Evolutionary conservation across 2,329 filamentous ascomycete species (phyloP).

Genomic region (Aspergillus brasiliensis): DNA sequence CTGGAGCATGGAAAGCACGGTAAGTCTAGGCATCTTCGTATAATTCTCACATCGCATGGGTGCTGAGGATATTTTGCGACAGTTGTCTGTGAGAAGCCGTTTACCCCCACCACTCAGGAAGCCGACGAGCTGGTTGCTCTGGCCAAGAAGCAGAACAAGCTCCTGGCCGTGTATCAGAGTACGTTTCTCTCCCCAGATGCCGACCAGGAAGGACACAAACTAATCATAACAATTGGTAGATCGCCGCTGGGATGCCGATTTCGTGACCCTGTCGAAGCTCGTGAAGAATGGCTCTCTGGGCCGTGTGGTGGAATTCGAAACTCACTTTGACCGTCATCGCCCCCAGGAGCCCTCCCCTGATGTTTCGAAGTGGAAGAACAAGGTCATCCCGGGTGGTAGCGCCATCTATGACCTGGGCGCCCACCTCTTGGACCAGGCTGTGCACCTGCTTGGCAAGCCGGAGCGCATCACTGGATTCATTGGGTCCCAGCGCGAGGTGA

Average conservation of each 20-base stretch:
- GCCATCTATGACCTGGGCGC: slow-evolving; percentile 74
- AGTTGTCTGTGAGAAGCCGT: slow-evolving; percentile 81
- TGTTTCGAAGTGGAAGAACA: slow-evolving; percentile 65
- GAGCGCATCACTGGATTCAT: slow-evolving; percentile 68
- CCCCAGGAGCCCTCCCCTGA: slow-evolving; percentile 53
- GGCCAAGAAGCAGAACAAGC: slow-evolving; percentile 53
- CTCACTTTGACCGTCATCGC: slow-evolving; percentile 77
- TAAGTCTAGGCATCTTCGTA: slow-evolving; percentile 17
- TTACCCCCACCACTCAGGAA: slow-evolving; percentile 70
- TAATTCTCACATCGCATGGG: background rate
- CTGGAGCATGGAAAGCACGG: slow-evolving; percentile 71
- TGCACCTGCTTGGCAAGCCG: slow-evolving; percentile 70
- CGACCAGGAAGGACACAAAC: background rate
- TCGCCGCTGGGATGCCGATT: slow-evolving; percentile 77
- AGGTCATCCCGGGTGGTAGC: slow-evolving; percentile 66
- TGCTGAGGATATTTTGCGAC: background rate
- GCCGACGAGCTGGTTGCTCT: slow-evolving; percentile 64
- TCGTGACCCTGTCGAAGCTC: slow-evolving; percentile 68
- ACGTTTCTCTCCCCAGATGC: slow-evolving; percentile 15
- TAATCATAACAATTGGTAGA: slow-evolving; percentile 39
- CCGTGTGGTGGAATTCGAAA: slow-evolving; percentile 74
- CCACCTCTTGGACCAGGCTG: slow-evolving; percentile 75
- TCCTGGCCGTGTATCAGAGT: slow-evolving; percentile 72
- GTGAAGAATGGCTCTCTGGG: slow-evolving; percentile 63
- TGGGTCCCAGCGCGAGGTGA: slow-evolving; percentile 64